Evolutionary conservation across 2,329 filamentous ascomycete genomes (phyloP), one percentile per base, ranked within the genome.

Genomic region (Colletotrichum navitas): DNA sequence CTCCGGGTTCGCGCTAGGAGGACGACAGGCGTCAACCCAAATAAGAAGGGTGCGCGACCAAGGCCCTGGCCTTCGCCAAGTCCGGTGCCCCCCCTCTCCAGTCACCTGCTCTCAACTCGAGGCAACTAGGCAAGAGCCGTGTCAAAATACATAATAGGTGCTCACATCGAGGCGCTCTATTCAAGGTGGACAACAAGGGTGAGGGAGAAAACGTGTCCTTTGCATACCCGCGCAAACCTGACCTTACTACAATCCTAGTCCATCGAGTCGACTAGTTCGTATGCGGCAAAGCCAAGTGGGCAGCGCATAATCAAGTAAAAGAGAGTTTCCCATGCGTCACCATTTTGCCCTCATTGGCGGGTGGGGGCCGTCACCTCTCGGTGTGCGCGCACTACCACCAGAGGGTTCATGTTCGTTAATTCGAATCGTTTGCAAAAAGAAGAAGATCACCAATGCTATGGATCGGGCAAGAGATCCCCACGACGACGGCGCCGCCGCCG

Each of bases 161-260:
- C 32, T 24, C 8, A 7, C 52, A 36, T 55, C 52, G 18, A 55
- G 52, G 10, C 52, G n/a, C 52, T n/a, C 52, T 55, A 5, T 29
- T n/a, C 32, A 21, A 5, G 7, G 2, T n/a, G 56, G 2, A 29
- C 18, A 12, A 49, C 18, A n/a, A 24, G 45, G 21, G 21, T 3
- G 45, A 24, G 49, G 21, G 21, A 10, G 32, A 18, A 26, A 61
- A 61, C 21, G 43, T 47, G 21, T 49, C 58, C 43, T 61, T 5
- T 61, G 58, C 58, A 61, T 61, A 61, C 58, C 58, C 43, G 58
- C 34, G 16, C 41, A 36, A 36, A 11, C 24, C 43, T 29, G 2
- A 29, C 29, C 29, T 29, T 29, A 4, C 29, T 29, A 29, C 29
- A 29, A 47, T 6, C 43, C 41, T n/a, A 61, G 26, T 61, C 58